Base-by-base conservation (phyloP, 352 stramenopile species). In the Phytophthora meadii region DNA sequence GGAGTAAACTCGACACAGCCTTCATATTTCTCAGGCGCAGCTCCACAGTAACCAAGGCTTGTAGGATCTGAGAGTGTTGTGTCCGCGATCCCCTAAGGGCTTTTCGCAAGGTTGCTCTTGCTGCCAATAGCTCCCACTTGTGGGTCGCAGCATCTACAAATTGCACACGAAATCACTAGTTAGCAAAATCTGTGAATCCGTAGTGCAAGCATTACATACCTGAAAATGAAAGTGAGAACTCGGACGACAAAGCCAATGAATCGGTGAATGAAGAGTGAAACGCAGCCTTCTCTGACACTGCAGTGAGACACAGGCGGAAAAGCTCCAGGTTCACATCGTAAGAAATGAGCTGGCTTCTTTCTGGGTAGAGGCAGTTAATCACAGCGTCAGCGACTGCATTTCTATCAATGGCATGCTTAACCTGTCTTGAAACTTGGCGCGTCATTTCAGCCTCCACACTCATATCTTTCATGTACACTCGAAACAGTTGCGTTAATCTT, bases 41-140 rank as follows among this genome's bases (percentile, higher is more conserved):
- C 6, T 87, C 80, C 1, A 81, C 57, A 1, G 63, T 60, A n/a
- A 85, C 70, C 5, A 84, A 54, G 6, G 77, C 73, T 65, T 72
- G 57, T 6, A 88, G 39, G 27, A 82, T 48, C 6, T 69, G 39
- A 30, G 74, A 41, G 58, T 76, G 66, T 3, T 68, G 49, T n/a
- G 57, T 76, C 40, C 76, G 75, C 24, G 67, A 22, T 11, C 71
- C 69, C 32, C 25, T 12, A 19, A 87, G 57, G 36, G 72, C 76
- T 57, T 57, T 76, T 46, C 54, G 55, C 25, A 88, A 51, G n/a
- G 54, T 68, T 47, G 63, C 58, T 42, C 77, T 76, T 1, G 81
- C 73, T 15, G 77, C 74, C 22, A 81, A 57, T 37, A 76, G 67
- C 53, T 88, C 80, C 77, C 77, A 88, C 27, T 82, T 72, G 28